Percentiles rank a stretch among this genome's conserved stretches.
Evolutionary conservation across 768 basidiomycete species (phyloP).

Genomic region (Trichaptum fuscoviolaceum): DNA sequence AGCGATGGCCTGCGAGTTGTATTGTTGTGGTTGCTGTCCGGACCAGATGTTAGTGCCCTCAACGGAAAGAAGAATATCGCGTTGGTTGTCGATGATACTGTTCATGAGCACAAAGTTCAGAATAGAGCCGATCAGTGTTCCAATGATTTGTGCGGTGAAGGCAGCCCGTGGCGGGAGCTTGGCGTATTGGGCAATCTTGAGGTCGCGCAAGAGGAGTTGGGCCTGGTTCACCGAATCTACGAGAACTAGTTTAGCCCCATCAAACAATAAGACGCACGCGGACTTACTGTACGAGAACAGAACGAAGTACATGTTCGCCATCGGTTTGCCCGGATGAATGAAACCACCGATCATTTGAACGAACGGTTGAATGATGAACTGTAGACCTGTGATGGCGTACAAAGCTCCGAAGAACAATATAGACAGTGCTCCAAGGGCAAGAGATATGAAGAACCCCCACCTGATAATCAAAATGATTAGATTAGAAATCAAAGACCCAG

Average conservation of each 20-base stretch:
- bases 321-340: constrained; percentile 28
- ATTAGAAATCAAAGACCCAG: background rate
- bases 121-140: constrained; percentile 40
- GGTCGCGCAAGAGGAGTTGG: constrained; percentile 37
- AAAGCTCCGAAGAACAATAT: constrained; percentile 42
- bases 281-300: constrained; percentile 42
- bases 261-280: background rate
- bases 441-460: constrained; percentile 45
- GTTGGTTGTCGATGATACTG: constrained; percentile 46
- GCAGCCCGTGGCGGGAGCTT: constrained; percentile 46
- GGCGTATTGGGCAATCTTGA: constrained; percentile 45
- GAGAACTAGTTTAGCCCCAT: background rate
- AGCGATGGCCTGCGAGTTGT: constrained; percentile 46
- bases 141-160: constrained; percentile 44
- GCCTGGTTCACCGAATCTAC: constrained; percentile 44
- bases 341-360: constrained; percentile 42
- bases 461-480: constrained; percentile 17
- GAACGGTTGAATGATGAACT: constrained; percentile 43
- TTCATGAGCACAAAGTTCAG: constrained; percentile 53
- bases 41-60: constrained; percentile 52
- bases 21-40: constrained; percentile 44
- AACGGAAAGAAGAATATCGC: constrained; percentile 44
- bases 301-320: constrained; percentile 35
- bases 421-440: constrained; percentile 38
- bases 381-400: constrained; percentile 41